Percentiles rank a stretch among this genome's conserved stretches.
These are phyloP conservation scores for Aspergillus novofumigatus DNA, from an alignment of 2,329 filamentous ascomycete species.

Conservation along the genomic window DNA sequence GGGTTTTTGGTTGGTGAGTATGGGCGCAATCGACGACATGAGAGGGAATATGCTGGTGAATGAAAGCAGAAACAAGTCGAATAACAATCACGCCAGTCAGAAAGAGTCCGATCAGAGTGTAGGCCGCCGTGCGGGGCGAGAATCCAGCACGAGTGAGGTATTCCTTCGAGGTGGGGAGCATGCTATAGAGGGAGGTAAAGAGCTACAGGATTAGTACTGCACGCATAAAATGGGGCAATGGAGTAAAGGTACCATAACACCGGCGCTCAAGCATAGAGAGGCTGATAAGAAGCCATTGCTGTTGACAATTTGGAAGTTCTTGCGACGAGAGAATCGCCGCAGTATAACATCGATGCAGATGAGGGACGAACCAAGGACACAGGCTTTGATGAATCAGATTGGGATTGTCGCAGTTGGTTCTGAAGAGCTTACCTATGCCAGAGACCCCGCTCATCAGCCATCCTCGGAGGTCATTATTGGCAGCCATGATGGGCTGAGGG, in stretches of 20 bases:
- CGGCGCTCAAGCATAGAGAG: conserved; percentile 88
- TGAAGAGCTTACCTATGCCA: conserved; percentile 59
- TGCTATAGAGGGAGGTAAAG: conserved; percentile 87
- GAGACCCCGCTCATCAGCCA: conserved; percentile 87
- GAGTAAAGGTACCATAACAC: conserved; percentile 74
- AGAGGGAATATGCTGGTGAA: conserved; percentile 47
- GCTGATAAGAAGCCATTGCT: conserved; percentile 83
- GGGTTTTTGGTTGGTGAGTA: conserved; percentile 34
- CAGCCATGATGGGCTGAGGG: conserved; percentile 34
- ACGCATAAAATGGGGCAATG: too few relatives aligned
- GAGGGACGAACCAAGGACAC: conserved; percentile 70
- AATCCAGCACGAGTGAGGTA: conserved; percentile 70
- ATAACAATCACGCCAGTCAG: conserved; percentile 46
- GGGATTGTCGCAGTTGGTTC: not conserved
- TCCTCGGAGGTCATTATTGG: conserved; percentile 80
- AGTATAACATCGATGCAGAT: conserved; percentile 82
- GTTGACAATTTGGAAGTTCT: conserved; percentile 79
- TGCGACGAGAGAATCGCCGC: conserved; percentile 66
- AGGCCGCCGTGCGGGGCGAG: conserved; percentile 60
- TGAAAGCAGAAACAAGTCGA: conserved; percentile 40
- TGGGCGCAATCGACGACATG: conserved; percentile 49
- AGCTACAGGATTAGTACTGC: conserved; percentile 51
- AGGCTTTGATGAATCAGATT: conserved; percentile 35
- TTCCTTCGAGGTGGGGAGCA: conserved; percentile 79
- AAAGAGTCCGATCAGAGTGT: conserved; percentile 44